These are phyloP conservation scores for Camelina hispida DNA, from an alignment of 345 rosid species.

Conservation along the genomic window DNA sequence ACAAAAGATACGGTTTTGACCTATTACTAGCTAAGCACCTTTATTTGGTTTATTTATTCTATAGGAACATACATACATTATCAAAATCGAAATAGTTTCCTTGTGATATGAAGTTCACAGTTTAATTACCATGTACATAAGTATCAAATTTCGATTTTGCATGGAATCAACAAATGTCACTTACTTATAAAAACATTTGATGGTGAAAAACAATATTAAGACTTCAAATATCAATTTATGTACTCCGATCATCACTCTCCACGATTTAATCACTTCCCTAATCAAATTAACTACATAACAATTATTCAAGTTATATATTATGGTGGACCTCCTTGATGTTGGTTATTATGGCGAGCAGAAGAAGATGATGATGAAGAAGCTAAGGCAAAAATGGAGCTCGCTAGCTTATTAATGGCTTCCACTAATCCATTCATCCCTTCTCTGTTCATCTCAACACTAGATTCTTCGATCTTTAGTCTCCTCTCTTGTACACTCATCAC, in stretches of 20 bases:
- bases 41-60: neutral
- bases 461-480: slow-evolving; percentile 72
- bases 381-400: slow-evolving; percentile 73
- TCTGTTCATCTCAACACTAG: slow-evolving; percentile 62
- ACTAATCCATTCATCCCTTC: slow-evolving; percentile 70
- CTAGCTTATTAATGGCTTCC: slow-evolving; percentile 83
- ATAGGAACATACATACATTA: neutral
- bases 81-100: neutral
- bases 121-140: neutral
- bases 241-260: slow-evolving; percentile 28
- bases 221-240: slow-evolving; percentile 38
- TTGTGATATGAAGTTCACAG: neutral
- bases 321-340: slow-evolving; percentile 43
- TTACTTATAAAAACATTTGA: neutral
- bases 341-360: slow-evolving; percentile 37
- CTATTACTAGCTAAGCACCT: slow-evolving; percentile 8
- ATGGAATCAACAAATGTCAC: slow-evolving; percentile 22
- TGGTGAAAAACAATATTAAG: neutral
- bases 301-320: neutral
- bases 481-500: slow-evolving; percentile 64
- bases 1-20: neutral
- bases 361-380: slow-evolving; percentile 53
- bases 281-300: slow-evolving; percentile 26
- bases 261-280: slow-evolving; percentile 37
- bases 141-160: slow-evolving; percentile 31